Evolutionary conservation across 2,329 filamentous ascomycete species (phyloP), one percentile per base, ranked within the genome.

Genomic region (Raffaelea albimanens): DNA sequence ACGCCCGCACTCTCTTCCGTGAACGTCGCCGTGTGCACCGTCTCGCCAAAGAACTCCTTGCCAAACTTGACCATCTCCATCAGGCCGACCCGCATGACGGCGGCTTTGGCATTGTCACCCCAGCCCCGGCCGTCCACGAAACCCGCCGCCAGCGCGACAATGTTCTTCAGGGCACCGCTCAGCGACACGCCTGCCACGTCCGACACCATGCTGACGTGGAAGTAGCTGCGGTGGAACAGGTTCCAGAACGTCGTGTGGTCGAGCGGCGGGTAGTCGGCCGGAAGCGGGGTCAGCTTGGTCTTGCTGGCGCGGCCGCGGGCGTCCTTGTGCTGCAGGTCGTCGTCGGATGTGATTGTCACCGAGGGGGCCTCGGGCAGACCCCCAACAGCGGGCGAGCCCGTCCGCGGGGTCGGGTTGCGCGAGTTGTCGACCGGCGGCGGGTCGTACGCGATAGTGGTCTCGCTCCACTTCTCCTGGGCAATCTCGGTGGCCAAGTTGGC

Each of bases 61-160:
- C 91, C 91, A 57, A 98, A 98, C 62, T 86, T 85, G 59, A 97
- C 88, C 84, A 96, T 95, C 69, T 98, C 93, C 57, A 96, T 76
- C 41, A 98, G 79, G 8, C 93, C 93, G 19, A 97, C 85, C 39
- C 93, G 86, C 88, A 98, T 97, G 51, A 98, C 83, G 41, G 93
- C 93, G n/a, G 93, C 89, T 71, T 98, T 97, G 55, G 91, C 91
- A 58, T 97, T 98, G 71, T 97, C 90, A 60, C 93, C 93, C 91
- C 93, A 98, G 55, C 91, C 91, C 52, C 91, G 80, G 33, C 93
- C 93, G 55, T 95, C 88, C 40, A 97, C 89, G 65, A 95, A 98
- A 49, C 93, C 93, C 29, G 93, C 90, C 5, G 89, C 91, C 18
- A 98, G 72, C 5, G 93, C 93, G 47, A 98, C 87, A 55, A 98